A percentile compares a stretch with the other conserved stretches of the same genome.
Evolutionary conservation across 257 asterid genomes (phyloP).

Genomic region (Nicotiana tomentosiformis): DNA sequence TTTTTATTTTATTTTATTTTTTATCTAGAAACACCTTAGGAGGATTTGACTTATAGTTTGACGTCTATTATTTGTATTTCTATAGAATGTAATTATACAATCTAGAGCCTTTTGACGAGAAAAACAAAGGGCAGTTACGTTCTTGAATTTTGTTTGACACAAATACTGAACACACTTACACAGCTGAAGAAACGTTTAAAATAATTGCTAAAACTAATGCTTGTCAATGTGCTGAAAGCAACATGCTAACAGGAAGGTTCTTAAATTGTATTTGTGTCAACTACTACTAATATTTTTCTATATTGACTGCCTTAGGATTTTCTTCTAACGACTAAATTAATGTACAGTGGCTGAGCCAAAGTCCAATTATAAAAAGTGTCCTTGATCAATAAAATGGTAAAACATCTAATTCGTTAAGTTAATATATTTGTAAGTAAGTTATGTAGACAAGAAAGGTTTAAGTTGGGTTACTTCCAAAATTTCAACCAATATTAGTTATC

Average conservation of each 20-base stretch:
- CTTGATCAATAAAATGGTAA: neutral
- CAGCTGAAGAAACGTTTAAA: neutral
- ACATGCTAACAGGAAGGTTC: neutral
- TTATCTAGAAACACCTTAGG: too few species aligned
- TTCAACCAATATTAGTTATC: neutral
- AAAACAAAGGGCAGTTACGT: too few species aligned
- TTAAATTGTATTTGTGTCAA: neutral
- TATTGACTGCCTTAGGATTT: neutral
- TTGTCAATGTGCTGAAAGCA: neutral
- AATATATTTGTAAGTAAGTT: neutral
- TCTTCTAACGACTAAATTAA: neutral
- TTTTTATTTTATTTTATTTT: too few species aligned
- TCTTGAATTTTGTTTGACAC: neutral
- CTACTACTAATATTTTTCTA: neutral
- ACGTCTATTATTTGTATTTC: too few species aligned
- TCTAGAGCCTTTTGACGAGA: too few species aligned
- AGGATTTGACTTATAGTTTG: too few species aligned
- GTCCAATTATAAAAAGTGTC: neutral
- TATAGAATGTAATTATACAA: too few species aligned
- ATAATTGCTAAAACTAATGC: neutral
- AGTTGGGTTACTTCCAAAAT: neutral
- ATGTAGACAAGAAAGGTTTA: neutral
- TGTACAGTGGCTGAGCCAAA: neutral
- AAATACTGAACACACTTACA: neutral
- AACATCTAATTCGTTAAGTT: neutral